phyloP scores from a whole-genome alignment of 2,329 filamentous ascomycete genomes.

The Claviceps sp. region DNA sequence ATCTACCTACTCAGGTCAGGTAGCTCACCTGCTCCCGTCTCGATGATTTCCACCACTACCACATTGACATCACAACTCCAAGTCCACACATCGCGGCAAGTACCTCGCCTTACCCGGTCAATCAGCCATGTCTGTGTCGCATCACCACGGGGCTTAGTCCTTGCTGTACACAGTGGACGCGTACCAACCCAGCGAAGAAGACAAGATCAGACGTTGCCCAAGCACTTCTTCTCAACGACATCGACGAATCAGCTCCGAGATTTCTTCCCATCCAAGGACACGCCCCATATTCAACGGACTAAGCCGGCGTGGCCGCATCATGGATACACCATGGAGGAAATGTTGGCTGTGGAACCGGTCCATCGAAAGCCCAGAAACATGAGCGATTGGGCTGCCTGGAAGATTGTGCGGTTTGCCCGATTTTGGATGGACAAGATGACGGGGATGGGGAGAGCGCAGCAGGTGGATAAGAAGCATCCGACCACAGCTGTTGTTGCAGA shows the following conservation, averaged over 20 bases:
- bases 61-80: conserved; percentile 7
- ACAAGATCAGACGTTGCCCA: conserved; percentile 8
- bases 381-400: conserved; percentile 69
- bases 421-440: conserved; percentile 74
- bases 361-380: conserved; percentile 61
- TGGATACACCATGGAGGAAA: conserved; percentile 65
- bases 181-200: conserved; percentile 5
- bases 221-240: conserved; percentile 41
- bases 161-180: conserved; percentile 5
- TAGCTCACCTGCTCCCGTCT: neutral
- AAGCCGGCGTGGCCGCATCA: conserved; percentile 57
- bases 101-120: conserved; percentile 11
- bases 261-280: conserved; percentile 50
- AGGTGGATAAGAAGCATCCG: conserved; percentile 43
- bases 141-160: conserved; percentile 5
- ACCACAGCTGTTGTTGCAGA: conserved; percentile 40
- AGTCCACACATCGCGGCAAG: conserved; percentile 11
- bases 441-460: conserved; percentile 58
- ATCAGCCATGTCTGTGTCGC: conserved; percentile 2
- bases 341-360: conserved; percentile 58
- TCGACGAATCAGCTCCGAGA: conserved; percentile 32
- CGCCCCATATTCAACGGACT: conserved; percentile 47
- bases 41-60: conserved; percentile 17
- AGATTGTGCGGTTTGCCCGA: conserved; percentile 60
- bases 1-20: neutral